Conservation (phyloP, 495 filamentous ascomycete genomes). For the Penicillium silybi region DNA sequence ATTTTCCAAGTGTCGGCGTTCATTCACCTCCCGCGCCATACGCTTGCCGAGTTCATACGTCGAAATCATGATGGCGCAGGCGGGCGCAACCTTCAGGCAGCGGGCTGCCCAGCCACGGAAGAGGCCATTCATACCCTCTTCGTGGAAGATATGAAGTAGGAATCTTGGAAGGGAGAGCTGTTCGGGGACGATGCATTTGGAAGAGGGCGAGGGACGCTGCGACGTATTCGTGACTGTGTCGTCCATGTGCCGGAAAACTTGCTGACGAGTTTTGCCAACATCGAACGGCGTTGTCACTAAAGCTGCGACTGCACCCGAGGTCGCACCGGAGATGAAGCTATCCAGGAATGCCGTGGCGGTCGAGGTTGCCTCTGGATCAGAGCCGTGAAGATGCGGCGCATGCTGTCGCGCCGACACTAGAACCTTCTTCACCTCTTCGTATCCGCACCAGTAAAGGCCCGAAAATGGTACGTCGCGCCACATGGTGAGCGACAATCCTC, state of each 20-base stretch:
- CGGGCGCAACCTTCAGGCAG: slow-evolving; percentile 90
- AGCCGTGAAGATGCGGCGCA: slow-evolving; percentile 13
- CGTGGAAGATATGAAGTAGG: slow-evolving; percentile 79
- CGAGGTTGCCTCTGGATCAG: slow-evolving; percentile 11
- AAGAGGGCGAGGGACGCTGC: slow-evolving; percentile 8
- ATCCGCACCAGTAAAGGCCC: slow-evolving; percentile 96
- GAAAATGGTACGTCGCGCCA: slow-evolving; percentile 98
- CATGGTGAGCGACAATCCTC: slow-evolving; percentile 86
- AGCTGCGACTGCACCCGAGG: slow-evolving; percentile 78
- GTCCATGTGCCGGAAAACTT: slow-evolving; percentile 61
- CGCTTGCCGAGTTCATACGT: slow-evolving; percentile 95
- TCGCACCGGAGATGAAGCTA: slow-evolving; percentile 80
- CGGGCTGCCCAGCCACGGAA: slow-evolving; percentile 89
- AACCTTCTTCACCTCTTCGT: slow-evolving; percentile 70
- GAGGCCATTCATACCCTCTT: slow-evolving; percentile 74
- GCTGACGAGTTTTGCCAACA: slow-evolving; percentile 92
- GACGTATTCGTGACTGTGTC: slow-evolving; percentile 31
- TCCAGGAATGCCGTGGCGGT: slow-evolving; percentile 60
- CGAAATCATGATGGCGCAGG: slow-evolving; percentile 99
- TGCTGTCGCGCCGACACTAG: slow-evolving; percentile 61
- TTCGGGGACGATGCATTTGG: slow-evolving; percentile 55
- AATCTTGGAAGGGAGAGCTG: slow-evolving; percentile 71
- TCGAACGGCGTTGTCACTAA: slow-evolving; percentile 95
- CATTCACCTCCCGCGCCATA: slow-evolving; percentile 75
- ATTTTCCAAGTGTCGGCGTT: slow-evolving; percentile 44